Evolutionary conservation across 306 rosid species (phyloP).

Genomic region (Ceratonia siliqua): DNA sequence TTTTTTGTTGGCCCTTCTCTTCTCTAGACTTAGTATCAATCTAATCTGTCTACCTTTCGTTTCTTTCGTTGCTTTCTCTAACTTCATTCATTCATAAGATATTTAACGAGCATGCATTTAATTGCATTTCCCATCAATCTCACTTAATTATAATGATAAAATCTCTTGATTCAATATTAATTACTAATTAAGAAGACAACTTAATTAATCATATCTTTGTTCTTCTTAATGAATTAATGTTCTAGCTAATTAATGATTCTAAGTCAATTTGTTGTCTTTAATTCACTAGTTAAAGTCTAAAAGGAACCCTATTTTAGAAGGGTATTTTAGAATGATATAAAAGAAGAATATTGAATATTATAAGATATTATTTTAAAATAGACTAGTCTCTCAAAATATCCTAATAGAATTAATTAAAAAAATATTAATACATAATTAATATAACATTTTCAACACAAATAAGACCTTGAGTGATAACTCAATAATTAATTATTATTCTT

Average conservation of each 20-base stretch:
- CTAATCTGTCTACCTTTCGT: constrained; percentile 55
- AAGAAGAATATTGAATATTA: no score
- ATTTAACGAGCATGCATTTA: constrained; percentile 26
- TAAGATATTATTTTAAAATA: no score
- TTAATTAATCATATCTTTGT: not conserved
- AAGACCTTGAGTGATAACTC: no score
- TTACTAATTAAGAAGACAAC: not conserved
- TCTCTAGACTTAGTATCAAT: constrained; percentile 57
- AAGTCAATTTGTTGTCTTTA: not conserved
- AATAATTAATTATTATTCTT: no score
- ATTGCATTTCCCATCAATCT: constrained; percentile 29
- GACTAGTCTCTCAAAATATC: no score
- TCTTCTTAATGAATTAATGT: not conserved
- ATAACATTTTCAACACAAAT: no score
- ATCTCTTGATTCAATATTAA: constrained; percentile 6
- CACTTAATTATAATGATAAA: no score
- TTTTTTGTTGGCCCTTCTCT: constrained; percentile 53
- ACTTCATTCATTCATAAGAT: constrained; percentile 34
- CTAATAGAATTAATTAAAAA: no score
- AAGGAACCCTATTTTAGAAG: no score
- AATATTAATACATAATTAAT: no score
- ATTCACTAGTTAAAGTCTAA: not conserved
- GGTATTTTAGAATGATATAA: no score
- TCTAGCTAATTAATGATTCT: not conserved
- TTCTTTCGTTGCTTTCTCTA: constrained; percentile 36